Conservation (phyloP, 2,329 filamentous ascomycete genomes). For the Fusarium irregulare region DNA sequence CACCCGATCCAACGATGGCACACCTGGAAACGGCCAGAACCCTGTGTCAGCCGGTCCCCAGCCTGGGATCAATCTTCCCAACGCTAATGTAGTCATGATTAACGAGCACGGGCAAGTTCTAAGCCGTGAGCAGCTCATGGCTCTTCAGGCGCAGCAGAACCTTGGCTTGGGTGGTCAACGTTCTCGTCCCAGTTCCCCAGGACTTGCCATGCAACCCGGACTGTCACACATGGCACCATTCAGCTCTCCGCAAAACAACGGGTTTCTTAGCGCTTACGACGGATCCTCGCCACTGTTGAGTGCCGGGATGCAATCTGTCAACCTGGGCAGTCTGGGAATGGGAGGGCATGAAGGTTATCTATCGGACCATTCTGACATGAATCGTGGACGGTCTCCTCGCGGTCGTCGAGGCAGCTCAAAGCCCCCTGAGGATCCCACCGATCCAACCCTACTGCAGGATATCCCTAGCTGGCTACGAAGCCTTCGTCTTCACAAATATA, state of each 20-base stretch:
- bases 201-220: slow-evolving; percentile 79
- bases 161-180: slow-evolving; percentile 74
- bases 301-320: slow-evolving; percentile 76
- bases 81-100: slow-evolving; percentile 89
- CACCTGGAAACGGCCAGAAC: slow-evolving; percentile 69
- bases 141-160: slow-evolving; percentile 76
- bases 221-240: slow-evolving; percentile 76
- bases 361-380: slow-evolving; percentile 93
- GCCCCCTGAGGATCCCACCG: slow-evolving; percentile 96
- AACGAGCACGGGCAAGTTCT: slow-evolving; percentile 92
- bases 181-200: slow-evolving; percentile 90
- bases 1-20: slow-evolving; percentile 83
- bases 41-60: slow-evolving; percentile 75
- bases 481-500: slow-evolving; percentile 97
- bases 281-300: slow-evolving; percentile 75
- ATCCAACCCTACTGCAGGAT: slow-evolving; percentile 88
- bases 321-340: slow-evolving; percentile 77
- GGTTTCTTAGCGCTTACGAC: slow-evolving; percentile 91
- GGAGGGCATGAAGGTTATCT: slow-evolving; percentile 84
- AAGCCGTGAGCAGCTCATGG: slow-evolving; percentile 85
- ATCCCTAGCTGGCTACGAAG: slow-evolving; percentile 97
- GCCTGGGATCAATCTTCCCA: slow-evolving; percentile 68
- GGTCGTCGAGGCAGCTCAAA: slow-evolving; percentile 95
- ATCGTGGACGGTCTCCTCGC: slow-evolving; percentile 88
- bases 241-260: slow-evolving; percentile 91